Evolutionary conservation across 1,284 basidiomycete genomes (phyloP).

Genomic region (Cerrena zonata): DNA sequence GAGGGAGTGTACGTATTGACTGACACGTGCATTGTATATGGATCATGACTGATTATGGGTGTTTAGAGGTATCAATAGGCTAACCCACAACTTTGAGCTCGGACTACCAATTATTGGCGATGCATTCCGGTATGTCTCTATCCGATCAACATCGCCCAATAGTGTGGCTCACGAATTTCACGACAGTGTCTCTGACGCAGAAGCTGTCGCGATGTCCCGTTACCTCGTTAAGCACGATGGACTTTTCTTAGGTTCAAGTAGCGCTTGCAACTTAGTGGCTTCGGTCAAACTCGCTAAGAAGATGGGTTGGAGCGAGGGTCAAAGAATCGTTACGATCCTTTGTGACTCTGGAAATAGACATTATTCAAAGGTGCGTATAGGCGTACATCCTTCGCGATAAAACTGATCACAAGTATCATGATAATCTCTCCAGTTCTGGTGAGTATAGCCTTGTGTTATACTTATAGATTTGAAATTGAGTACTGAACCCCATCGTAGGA

Average conservation of each 20-base stretch:
- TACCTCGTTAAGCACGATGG: constrained; percentile 87
- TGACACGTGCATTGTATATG: no score
- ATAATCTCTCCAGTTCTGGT: constrained; percentile 37
- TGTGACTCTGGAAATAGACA: constrained; percentile 82
- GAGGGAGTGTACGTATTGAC: constrained; percentile 78
- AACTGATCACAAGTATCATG: background rate
- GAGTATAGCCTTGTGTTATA: no score
- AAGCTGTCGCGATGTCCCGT: constrained; percentile 89
- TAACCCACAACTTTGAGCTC: constrained; percentile 82
- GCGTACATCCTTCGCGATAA: background rate
- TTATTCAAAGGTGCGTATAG: constrained; percentile 72
- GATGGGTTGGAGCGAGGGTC: constrained; percentile 60
- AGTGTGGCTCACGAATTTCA: constrained; percentile 5
- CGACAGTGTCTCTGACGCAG: constrained; percentile 76
- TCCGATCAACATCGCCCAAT: constrained; percentile 3
- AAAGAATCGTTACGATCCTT: constrained; percentile 80
- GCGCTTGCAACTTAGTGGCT: constrained; percentile 91
- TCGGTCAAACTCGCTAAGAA: constrained; percentile 74
- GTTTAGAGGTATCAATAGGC: constrained; percentile 78
- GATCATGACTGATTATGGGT: background rate
- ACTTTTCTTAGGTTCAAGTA: constrained; percentile 91
- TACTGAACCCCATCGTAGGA: constrained; percentile 56
- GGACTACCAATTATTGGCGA: constrained; percentile 81
- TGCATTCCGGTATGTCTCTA: constrained; percentile 64
- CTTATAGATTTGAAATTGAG: no score